phyloP scores from a whole-genome alignment of 352 stramenopile species.

The Pythium aquatile region DNA sequence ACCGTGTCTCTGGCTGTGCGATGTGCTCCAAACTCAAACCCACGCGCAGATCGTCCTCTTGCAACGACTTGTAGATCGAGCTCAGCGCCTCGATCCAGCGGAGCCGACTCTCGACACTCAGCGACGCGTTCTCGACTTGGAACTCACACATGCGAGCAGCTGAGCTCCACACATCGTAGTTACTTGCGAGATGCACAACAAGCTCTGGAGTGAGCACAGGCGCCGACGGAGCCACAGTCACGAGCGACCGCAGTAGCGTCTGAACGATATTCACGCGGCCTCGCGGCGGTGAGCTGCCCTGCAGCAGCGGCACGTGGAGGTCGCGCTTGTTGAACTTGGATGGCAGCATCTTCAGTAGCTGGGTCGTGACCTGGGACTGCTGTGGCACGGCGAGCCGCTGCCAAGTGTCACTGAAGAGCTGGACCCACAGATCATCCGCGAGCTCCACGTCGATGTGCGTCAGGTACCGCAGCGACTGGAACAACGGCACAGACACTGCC shows the following conservation, averaged over 20 bases:
- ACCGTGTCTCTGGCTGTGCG: constrained; percentile 66
- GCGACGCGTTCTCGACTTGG: constrained; percentile 69
- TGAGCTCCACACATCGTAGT: constrained; percentile 82
- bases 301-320: constrained; percentile 63
- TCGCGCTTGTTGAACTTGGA: constrained; percentile 89
- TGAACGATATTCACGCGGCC: constrained; percentile 79
- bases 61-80: constrained; percentile 85
- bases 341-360: constrained; percentile 75
- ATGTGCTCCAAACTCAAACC: constrained; percentile 80
- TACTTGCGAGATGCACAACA: constrained; percentile 74
- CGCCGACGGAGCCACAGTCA: constrained; percentile 46
- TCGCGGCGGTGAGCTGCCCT: constrained; percentile 11
- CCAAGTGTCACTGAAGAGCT: constrained; percentile 70
- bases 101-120: constrained; percentile 69
- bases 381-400: constrained; percentile 41
- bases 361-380: constrained; percentile 53
- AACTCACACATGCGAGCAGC: constrained; percentile 76
- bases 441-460: constrained; percentile 83
- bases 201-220: constrained; percentile 85
- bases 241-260: constrained; percentile 77
- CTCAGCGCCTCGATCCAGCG: constrained; percentile 87
- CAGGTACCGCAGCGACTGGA: constrained; percentile 60
- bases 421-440: constrained; percentile 81
- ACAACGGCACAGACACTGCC: constrained; percentile 1
- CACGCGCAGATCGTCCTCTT: constrained; percentile 79